Conservation (phyloP, 2,329 filamentous ascomycete species). For the Monilinia laxa region DNA sequence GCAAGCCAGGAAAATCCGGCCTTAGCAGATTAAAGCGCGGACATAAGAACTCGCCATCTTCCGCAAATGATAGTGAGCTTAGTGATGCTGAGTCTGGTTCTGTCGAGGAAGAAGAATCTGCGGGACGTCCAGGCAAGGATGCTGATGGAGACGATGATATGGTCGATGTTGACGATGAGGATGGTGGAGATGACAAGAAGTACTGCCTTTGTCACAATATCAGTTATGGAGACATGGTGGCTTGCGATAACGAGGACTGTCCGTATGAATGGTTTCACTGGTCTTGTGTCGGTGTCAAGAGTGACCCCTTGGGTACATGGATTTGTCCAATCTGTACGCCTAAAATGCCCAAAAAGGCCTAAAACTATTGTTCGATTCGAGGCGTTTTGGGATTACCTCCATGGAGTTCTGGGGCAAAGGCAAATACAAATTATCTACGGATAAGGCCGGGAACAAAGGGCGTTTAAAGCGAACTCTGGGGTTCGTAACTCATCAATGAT, state of each 20-base stretch:
- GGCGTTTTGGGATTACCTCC: slow-evolving; percentile 1
- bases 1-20: slow-evolving; percentile 52
- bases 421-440: slow-evolving; percentile 8
- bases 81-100: slow-evolving; percentile 61
- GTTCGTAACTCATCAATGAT: background rate
- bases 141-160: slow-evolving; percentile 53
- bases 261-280: slow-evolving; percentile 88
- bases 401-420: background rate
- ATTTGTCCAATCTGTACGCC: slow-evolving; percentile 63
- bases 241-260: slow-evolving; percentile 80
- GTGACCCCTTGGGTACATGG: slow-evolving; percentile 66
- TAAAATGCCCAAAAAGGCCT: slow-evolving; percentile 33
- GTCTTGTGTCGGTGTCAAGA: slow-evolving; percentile 68
- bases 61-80: slow-evolving; percentile 63
- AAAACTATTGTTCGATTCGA: background rate
- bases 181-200: slow-evolving; percentile 70
- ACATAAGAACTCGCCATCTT: slow-evolving; percentile 60
- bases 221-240: slow-evolving; percentile 85
- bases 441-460: background rate
- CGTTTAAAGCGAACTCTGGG: background rate
- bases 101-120: slow-evolving; percentile 49
- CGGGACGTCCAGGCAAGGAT: slow-evolving; percentile 51
- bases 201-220: slow-evolving; percentile 84
- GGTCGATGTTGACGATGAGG: slow-evolving; percentile 61
- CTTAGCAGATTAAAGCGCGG: slow-evolving; percentile 60